Base-by-base conservation (phyloP, 192 early-diverging fungal genomes). In the Thamnidium elegans region DNA sequence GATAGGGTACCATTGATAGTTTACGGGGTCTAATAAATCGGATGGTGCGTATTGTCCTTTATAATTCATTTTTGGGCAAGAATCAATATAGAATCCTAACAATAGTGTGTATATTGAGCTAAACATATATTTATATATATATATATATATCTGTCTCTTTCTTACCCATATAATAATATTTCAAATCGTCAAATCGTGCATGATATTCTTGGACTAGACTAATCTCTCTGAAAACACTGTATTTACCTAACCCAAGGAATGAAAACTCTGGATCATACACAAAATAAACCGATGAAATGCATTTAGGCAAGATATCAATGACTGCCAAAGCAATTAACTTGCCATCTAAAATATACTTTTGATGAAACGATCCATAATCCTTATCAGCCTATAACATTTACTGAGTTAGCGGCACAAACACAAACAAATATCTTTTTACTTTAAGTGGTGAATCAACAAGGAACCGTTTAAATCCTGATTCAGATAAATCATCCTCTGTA, bases 91-190 rank as follows among this genome's bases (percentile, higher is more conserved):
- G 73, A 86, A 96, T 1, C 96, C 90, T 91, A 58, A 54, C 64
- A 15, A 17, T 23, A 9, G 46, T 31, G 43, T 6, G 48, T 50
- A 3, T 50, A 50, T 60, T 26, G 10, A 68, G 19, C 17, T 31
- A 10, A 23, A 20, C n/a, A 14, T 42, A 65, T 17, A 19, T 11
- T 55, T 21, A 55, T 3, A 31, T 21, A 39, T 13, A 19, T 26
- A 21, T 4, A 19, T 34, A 43, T 36, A n/a, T 55, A n/a, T 7
- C 17, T n/a, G 34, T 44, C 26, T 54, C 15, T 19, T 58, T 58
- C 50, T 46, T 84, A 91, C 90, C 96, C 90, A 97, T 91, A 70
- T 95, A 95, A 72, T 99, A 99, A 75, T 87, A 94, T 42, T 79
- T 60, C 17, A 95, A 73, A 0, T 81, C 72, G 15, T 75, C 67